Base-by-base conservation (phyloP, 140 eudicot genomes). In the Anethum foeniculum region DNA sequence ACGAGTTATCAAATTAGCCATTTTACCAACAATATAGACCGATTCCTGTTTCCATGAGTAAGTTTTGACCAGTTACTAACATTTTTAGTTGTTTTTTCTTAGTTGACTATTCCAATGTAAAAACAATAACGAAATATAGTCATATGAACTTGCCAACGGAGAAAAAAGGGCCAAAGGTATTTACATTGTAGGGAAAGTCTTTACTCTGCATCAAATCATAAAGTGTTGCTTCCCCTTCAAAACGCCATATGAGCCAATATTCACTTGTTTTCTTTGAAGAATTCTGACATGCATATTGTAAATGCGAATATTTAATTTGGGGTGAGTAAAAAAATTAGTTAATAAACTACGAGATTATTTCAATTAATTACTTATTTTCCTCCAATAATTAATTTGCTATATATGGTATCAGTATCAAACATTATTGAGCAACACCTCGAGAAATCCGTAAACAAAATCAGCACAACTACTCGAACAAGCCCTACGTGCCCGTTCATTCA, bases 391-490 rank as follows among this genome's bases (percentile, higher is more conserved):
- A 21, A 71, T 73, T 23, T 6, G 28, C 71, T 64, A 65, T 15
- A 51, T 51, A 64, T 14, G 16, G 58, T 58, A 28, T 68, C n/a
- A 23, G 71, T 47, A 38, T 46, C 58, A 19, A 73, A 43, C 48
- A 76, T 74, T 67, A 52, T 46, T 85, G 58, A 83, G 78, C 52
- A 76, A 71, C 79, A 95, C 99, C 99, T 95, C 99, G 71, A 81
- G 91, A 82, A 95, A 95, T 44, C 99, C 99, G 32, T 92, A 91
- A 71, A 95, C 81, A 71, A 92, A 95, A 85, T 95, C 97, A 54
- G 99, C 99, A 86, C 99, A 95, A 80, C 99, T 92, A 73, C 79
- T 92, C 27, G 97, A 87, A 85, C 99, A 95, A 65, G 99, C 99
- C 86, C 99, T 86, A 51, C 99, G 86, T 69, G 90, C 99, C 54